These are phyloP conservation scores for Paramecium biaurelia DNA, from an alignment of 73 alveolate species.

Conservation along the genomic window DNA sequence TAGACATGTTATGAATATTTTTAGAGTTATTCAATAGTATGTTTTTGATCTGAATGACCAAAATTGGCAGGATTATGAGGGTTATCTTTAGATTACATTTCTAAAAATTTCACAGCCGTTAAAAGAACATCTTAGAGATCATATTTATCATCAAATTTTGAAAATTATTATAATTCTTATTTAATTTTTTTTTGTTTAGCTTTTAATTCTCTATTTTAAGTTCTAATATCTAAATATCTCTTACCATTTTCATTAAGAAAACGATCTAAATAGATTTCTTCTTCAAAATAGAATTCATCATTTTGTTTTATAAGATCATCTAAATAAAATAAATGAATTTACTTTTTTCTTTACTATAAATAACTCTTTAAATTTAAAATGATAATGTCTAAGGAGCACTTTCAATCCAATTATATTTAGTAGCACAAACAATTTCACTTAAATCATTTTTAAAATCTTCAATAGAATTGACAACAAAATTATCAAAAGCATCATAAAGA, in stretches of 20 bases:
- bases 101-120: background rate
- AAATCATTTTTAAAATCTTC: conserved; percentile 69
- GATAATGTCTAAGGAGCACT: conserved; percentile 69
- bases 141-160: conserved; percentile 33
- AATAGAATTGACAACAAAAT: conserved; percentile 8
- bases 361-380: conserved; percentile 75
- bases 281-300: conserved; percentile 74
- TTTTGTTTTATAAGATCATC: conserved; percentile 63
- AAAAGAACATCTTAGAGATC: background rate
- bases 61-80: conserved; percentile 51
- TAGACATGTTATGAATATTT: background rate
- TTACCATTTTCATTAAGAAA: conserved; percentile 68
- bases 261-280: conserved; percentile 76
- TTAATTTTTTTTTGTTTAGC: conserved; percentile 38
- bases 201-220: conserved; percentile 56
- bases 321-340: background rate
- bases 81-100: background rate
- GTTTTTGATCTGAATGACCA: conserved; percentile 9
- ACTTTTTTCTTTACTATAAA: conserved; percentile 62
- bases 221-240: conserved; percentile 59
- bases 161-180: conserved; percentile 20
- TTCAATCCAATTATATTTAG: conserved; percentile 66
- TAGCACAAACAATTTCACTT: conserved; percentile 63
- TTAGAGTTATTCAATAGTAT: background rate
- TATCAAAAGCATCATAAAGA: conserved; percentile 82